These are phyloP conservation scores for Wickerhamomyces sydowiorum DNA, from an alignment of 805 yeast species.

Conservation along the genomic window DNA sequence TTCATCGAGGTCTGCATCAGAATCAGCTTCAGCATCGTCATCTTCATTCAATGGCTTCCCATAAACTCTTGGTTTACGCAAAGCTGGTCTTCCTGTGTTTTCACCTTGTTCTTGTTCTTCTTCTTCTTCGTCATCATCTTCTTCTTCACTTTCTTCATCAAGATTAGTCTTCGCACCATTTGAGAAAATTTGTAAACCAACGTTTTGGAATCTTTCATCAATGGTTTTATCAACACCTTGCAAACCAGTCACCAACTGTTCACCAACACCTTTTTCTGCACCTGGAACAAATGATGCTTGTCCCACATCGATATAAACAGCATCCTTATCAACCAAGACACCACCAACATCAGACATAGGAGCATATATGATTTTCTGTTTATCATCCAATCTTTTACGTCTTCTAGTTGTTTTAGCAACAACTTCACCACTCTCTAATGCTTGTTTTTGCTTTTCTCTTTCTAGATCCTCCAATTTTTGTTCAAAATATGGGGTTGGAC, in stretches of 20 bases:
- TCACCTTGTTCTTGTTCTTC: conserved; percentile 24
- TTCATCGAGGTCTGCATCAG: conserved; percentile 38
- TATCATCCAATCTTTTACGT: conserved; percentile 89
- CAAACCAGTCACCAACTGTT: conserved; percentile 72
- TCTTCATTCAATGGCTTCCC: conserved; percentile 44
- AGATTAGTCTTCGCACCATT: conserved; percentile 45
- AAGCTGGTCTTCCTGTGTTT: conserved; percentile 55
- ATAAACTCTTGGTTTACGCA: conserved; percentile 59
- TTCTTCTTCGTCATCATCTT: conserved; percentile 27
- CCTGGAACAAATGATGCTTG: conserved; percentile 54
- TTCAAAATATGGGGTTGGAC: conserved; percentile 94
- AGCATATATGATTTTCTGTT: conserved; percentile 90
- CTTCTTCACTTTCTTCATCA: conserved; percentile 34
- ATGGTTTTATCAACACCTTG: conserved; percentile 64
- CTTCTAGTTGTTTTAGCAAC: conserved; percentile 64
- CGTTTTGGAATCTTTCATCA: conserved; percentile 49
- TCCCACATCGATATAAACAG: conserved; percentile 77
- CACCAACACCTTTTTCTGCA: conserved; percentile 77
- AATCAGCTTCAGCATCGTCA: conserved; percentile 37
- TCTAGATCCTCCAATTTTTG: conserved; percentile 79
- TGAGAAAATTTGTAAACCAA: conserved; percentile 73
- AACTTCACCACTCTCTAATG: conserved; percentile 54
- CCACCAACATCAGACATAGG: conserved; percentile 99
- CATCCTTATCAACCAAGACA: conserved; percentile 92
- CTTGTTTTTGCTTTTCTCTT: conserved; percentile 63